These are phyloP conservation scores for Babesia sp. DNA, from an alignment of 169 alveolate genomes.

Conservation along the genomic window DNA sequence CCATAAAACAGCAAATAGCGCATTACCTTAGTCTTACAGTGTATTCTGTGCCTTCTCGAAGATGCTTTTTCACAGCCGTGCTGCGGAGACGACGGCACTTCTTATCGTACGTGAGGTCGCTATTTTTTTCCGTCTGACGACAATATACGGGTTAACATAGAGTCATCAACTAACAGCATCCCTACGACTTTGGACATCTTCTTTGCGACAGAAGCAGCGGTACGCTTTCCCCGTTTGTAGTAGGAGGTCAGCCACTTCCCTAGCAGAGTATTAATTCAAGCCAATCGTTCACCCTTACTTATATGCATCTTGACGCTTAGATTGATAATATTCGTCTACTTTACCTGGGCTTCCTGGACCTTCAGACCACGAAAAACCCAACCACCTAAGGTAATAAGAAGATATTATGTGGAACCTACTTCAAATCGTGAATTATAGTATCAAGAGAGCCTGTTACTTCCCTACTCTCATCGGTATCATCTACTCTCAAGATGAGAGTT, in stretches of 20 bases:
- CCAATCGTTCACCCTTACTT: constrained; percentile 10
- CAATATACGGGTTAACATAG: neutral
- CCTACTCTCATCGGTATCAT: constrained; percentile 79
- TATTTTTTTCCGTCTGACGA: constrained; percentile 12
- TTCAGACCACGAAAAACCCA: constrained; percentile 79
- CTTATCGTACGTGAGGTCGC: constrained; percentile 30
- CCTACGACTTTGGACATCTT: constrained; percentile 58
- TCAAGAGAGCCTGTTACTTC: constrained; percentile 40
- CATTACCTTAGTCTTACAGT: constrained; percentile 34
- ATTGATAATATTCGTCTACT: constrained; percentile 78
- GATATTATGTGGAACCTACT: constrained; percentile 43
- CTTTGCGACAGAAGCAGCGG: constrained; percentile 77
- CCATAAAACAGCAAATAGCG: constrained; percentile 6
- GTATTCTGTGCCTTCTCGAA: constrained; percentile 7
- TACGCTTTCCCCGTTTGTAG: constrained; percentile 73
- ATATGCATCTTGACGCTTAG: constrained; percentile 71
- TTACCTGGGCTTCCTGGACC: constrained; percentile 76
- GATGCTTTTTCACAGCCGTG: neutral
- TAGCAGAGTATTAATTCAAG: constrained; percentile 17
- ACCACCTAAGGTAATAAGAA: constrained; percentile 67
- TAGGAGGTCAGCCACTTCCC: constrained; percentile 71
- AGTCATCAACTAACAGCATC: constrained; percentile 27
- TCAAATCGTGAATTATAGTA: constrained; percentile 69
- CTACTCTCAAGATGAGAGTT: constrained; percentile 73
- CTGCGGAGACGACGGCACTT: constrained; percentile 16